Evolutionary conservation across 176 grass and related monocot species (phyloP).

Genomic region (Lolium rigidum): DNA sequence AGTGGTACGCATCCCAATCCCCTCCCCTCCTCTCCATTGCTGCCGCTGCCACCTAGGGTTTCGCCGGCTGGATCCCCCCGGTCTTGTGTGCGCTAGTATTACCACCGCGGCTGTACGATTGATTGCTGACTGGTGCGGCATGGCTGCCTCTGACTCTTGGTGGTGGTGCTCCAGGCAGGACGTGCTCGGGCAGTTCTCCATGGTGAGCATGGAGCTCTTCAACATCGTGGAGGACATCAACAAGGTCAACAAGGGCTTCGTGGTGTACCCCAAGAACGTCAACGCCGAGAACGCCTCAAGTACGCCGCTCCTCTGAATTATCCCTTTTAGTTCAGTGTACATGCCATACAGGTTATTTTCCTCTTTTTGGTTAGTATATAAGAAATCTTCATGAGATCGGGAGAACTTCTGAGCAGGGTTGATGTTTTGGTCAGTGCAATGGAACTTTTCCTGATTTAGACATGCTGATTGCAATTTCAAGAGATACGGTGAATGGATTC

Average conservation of each 20-base stretch:
- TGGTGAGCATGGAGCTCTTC: slow-evolving; percentile 97
- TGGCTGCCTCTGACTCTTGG: not conserved
- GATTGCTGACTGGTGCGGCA: not conserved
- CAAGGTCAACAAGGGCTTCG: slow-evolving; percentile 95
- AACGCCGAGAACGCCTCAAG: slow-evolving; percentile 89
- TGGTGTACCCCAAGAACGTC: slow-evolving; percentile 83
- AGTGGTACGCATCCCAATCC: slow-evolving; percentile 48
- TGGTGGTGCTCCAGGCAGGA: slow-evolving; percentile 63
- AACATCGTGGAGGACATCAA: slow-evolving; percentile 99
- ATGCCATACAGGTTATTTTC: not conserved
- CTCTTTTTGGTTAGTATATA: not conserved
- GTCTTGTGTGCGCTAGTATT: not conserved
- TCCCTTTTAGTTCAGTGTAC: not conserved
- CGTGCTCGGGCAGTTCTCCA: slow-evolving; percentile 91
- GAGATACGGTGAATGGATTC: not conserved
- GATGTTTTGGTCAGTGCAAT: not conserved
- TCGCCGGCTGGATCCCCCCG: not conserved
- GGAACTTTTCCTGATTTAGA: not conserved
- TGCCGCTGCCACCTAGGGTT: slow-evolving; percentile 43
- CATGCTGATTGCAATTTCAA: not conserved
- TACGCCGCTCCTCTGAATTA: slow-evolving; percentile 34
- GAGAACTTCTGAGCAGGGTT: not conserved
- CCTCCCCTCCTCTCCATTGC: not conserved
- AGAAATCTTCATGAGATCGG: not conserved
- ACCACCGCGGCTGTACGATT: not conserved